Conservation (phyloP, 768 basidiomycete genomes). For the Termitomyces bulborhizus region DNA sequence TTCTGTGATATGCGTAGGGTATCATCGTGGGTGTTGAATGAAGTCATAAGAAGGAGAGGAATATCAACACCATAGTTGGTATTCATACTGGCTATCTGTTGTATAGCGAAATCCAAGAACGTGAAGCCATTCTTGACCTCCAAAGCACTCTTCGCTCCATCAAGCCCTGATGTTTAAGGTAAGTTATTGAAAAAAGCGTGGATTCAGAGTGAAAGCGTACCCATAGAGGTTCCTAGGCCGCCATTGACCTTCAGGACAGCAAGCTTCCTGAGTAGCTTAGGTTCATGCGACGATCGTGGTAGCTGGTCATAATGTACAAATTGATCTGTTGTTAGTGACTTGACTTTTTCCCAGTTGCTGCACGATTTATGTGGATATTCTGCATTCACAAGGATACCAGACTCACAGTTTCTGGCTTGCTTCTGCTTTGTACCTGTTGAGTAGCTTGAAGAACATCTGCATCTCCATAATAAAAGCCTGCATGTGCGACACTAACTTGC, state of each 20-base stretch:
- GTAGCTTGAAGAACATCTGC: constrained; percentile 79
- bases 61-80: constrained; percentile 65
- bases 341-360: constrained; percentile 16
- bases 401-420: constrained; percentile 65
- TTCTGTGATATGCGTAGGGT: constrained; percentile 83
- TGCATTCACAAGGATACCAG: not conserved
- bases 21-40: constrained; percentile 89
- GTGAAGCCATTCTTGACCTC: constrained; percentile 87
- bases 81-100: constrained; percentile 87
- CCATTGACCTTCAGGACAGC: constrained; percentile 70
- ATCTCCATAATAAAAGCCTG: constrained; percentile 72
- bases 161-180: constrained; percentile 47
- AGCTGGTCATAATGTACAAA: constrained; percentile 65
- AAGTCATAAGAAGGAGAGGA: constrained; percentile 88
- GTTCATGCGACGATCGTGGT: constrained; percentile 40
- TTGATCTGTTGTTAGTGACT: constrained; percentile 45
- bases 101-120: constrained; percentile 79
- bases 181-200: constrained; percentile 4
- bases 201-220: constrained; percentile 24
- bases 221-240: constrained; percentile 81
- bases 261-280: constrained; percentile 33
- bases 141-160: constrained; percentile 74
- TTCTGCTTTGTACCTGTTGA: constrained; percentile 73
- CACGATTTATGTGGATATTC: not conserved
- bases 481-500: not conserved